Percentiles rank a stretch among this genome's conserved stretches.
Conservation (phyloP, 1,284 basidiomycete species). For the Sporisorium scitamineum region DNA sequence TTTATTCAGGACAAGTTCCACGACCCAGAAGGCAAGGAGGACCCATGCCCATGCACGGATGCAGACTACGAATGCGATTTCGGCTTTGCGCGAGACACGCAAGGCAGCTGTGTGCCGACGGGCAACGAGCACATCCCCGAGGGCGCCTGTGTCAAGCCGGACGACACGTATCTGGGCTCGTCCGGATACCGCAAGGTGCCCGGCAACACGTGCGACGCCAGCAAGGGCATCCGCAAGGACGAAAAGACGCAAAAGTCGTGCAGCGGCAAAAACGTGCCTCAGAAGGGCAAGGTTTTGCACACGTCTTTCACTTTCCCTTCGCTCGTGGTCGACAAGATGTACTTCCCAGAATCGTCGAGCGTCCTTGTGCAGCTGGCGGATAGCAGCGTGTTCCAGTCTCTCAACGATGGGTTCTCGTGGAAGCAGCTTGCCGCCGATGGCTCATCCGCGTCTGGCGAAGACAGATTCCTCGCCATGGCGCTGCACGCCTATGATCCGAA, state of each 20-base stretch:
- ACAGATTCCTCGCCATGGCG: conserved; percentile 77
- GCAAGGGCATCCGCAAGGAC: conserved; percentile 78
- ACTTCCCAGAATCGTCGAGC: conserved; percentile 79
- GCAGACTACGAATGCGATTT: conserved; percentile 96
- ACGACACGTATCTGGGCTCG: conserved; percentile 82
- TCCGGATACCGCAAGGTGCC: conserved; percentile 93
- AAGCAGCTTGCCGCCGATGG: conserved; percentile 73
- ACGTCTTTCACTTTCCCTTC: conserved; percentile 78
- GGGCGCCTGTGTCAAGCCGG: conserved; percentile 76
- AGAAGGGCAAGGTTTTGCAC: conserved; percentile 65
- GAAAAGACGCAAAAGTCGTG: conserved; percentile 80
- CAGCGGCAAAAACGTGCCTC: conserved; percentile 71
- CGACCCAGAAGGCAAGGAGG: conserved; percentile 75
- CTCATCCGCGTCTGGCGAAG: conserved; percentile 61
- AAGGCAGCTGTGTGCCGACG: conserved; percentile 78
- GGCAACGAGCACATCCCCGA: conserved; percentile 87
- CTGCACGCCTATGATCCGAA: conserved; percentile 83
- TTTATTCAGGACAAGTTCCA: conserved; percentile 85
- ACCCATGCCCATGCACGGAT: conserved; percentile 84
- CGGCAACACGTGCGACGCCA: conserved; percentile 84
- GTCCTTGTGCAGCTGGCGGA: conserved; percentile 85
- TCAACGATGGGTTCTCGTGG: conserved; percentile 95
- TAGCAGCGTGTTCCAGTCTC: conserved; percentile 87
- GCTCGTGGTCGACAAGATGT: conserved; percentile 81
- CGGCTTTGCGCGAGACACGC: conserved; percentile 81